Conservation (phyloP, 176 grass and related monocot genomes). For the Oryza meyeriana region DNA sequence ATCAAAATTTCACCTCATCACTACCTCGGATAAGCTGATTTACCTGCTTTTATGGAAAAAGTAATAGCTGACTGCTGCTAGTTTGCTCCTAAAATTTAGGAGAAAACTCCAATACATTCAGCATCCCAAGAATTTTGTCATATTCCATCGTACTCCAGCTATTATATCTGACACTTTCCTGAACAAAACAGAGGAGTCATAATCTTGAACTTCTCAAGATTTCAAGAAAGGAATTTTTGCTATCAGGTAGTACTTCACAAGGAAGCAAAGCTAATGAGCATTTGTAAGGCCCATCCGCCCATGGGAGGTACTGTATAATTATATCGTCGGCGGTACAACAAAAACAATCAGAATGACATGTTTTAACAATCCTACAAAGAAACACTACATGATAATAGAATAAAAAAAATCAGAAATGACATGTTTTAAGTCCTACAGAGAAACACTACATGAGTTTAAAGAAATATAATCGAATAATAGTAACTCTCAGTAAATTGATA, state of each 20-base stretch:
- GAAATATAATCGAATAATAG: background rate
- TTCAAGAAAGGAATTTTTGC: background rate
- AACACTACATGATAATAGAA: background rate
- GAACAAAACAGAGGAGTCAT: slow-evolving; percentile 36
- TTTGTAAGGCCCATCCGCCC: background rate
- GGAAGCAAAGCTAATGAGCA: background rate
- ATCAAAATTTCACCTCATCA: background rate
- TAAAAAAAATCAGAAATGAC: no score
- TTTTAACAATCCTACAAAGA: background rate
- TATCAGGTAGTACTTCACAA: background rate
- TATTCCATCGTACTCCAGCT: slow-evolving; percentile 17
- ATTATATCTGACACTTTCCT: slow-evolving; percentile 45
- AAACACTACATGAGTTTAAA: background rate
- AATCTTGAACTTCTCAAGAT: slow-evolving; percentile 26
- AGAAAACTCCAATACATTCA: slow-evolving; percentile 45
- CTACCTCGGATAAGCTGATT: background rate
- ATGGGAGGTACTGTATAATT: no score
- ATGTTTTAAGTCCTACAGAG: background rate
- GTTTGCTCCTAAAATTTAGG: slow-evolving; percentile 45
- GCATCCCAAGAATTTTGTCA: slow-evolving; percentile 41
- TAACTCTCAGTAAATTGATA: background rate
- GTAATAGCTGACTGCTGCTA: slow-evolving; percentile 30
- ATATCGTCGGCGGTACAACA: no score
- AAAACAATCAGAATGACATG: background rate
- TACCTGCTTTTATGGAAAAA: slow-evolving; percentile 48